Evolutionary conservation across 371 early-diverging fungal genomes (phyloP).

Genomic region (Apophysomyces trapeziformis): DNA sequence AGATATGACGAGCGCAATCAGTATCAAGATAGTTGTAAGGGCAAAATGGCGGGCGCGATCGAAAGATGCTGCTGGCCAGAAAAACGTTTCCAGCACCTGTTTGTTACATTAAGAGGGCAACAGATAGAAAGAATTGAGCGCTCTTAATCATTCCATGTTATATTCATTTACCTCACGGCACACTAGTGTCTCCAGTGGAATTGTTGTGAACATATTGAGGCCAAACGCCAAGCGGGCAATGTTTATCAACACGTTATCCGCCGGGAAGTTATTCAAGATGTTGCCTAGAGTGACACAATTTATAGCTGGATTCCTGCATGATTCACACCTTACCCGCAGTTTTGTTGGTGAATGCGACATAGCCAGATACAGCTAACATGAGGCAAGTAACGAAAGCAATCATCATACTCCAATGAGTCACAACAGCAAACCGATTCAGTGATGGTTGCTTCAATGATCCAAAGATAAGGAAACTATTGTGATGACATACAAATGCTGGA

Average conservation of each 20-base stretch:
- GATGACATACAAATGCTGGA: constrained; percentile 84
- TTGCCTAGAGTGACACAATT: constrained; percentile 53
- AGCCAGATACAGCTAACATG: constrained; percentile 69
- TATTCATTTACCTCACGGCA: constrained; percentile 67
- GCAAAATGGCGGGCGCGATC: constrained; percentile 58
- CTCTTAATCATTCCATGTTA: not conserved
- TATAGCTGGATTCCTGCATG: not conserved
- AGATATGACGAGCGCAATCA: constrained; percentile 60
- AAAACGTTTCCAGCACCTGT: constrained; percentile 67
- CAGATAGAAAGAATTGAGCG: not conserved
- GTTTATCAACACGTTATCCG: constrained; percentile 72
- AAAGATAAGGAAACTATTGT: constrained; percentile 82
- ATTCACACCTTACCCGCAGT: constrained; percentile 63
- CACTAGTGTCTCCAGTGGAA: constrained; percentile 79
- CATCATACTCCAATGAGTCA: constrained; percentile 73
- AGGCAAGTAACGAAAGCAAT: constrained; percentile 72
- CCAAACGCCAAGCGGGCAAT: constrained; percentile 82
- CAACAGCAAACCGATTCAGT: constrained; percentile 72
- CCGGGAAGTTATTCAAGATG: constrained; percentile 80
- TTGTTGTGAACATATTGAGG: constrained; percentile 83
- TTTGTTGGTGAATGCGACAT: constrained; percentile 73
- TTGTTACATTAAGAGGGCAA: too few species aligned
- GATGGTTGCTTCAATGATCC: constrained; percentile 75
- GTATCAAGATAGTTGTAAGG: constrained; percentile 66
- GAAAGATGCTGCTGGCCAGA: constrained; percentile 55